Evolutionary conservation across 148 eudicot genomes (phyloP).

Genomic region (Diospyros kaki): DNA sequence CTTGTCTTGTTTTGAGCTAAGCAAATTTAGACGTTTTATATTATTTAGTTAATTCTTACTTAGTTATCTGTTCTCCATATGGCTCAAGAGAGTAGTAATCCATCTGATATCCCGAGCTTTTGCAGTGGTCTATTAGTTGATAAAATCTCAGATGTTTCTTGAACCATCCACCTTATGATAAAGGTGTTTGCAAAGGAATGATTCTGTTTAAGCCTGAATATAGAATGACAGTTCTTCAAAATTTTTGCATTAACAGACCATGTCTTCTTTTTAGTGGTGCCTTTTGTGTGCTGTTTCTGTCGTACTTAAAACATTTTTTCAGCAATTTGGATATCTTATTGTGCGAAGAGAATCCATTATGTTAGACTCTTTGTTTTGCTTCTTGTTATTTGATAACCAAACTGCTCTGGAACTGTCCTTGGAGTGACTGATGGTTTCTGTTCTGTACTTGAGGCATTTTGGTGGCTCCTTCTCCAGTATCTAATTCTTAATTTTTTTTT

Average conservation of each 20-base stretch:
- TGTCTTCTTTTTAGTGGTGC: background rate
- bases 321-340: too few species aligned
- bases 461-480: background rate
- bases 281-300: background rate
- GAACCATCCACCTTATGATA: background rate
- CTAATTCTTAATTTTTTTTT: background rate
- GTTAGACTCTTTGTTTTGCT: background rate
- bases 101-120: background rate
- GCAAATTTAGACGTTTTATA: background rate
- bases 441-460: background rate
- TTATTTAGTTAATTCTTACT: too few species aligned
- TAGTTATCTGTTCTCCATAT: too few species aligned
- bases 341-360: background rate
- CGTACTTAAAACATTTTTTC: background rate
- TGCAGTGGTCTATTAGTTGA: background rate
- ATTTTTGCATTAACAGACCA: background rate
- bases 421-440: constrained; percentile 5
- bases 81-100: background rate
- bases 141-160: background rate
- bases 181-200: background rate
- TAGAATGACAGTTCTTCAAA: background rate
- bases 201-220: background rate
- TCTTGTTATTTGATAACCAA: background rate
- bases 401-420: background rate
- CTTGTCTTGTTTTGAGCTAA: background rate